These are phyloP conservation scores for Henckelia pumila DNA, from an alignment of 257 asterid species.

Conservation along the genomic window DNA sequence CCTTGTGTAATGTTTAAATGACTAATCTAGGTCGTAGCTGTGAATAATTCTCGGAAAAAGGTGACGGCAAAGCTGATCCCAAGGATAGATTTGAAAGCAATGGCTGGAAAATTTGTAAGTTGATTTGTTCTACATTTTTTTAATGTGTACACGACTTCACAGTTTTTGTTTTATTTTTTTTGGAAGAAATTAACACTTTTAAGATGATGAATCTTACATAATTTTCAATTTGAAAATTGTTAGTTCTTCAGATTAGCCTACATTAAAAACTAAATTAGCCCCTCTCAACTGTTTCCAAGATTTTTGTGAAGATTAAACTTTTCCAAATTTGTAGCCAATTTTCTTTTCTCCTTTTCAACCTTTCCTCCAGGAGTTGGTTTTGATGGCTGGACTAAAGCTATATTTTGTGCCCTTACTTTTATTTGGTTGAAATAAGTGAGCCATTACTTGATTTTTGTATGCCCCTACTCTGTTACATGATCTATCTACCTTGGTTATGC, in stretches of 20 bases:
- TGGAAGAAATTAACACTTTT: background rate
- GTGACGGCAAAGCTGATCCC: conserved; percentile 86
- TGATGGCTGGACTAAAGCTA: conserved; percentile 1
- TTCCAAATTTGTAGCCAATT: background rate
- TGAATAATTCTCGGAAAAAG: conserved; percentile 62
- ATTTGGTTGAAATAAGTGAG: conserved; percentile 14
- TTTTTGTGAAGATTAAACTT: conserved; percentile 6
- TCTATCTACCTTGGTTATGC: conserved; percentile 22
- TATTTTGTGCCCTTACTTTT: conserved; percentile 4
- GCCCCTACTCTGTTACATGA: background rate
- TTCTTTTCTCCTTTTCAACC: conserved; percentile 1
- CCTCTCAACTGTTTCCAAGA: conserved; percentile 5
- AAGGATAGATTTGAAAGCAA: conserved; percentile 77
- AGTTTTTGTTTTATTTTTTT: background rate
- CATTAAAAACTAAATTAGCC: background rate
- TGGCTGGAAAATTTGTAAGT: conserved; percentile 94
- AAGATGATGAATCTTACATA: background rate
- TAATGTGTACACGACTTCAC: background rate
- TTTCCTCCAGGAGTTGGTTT: conserved; percentile 13
- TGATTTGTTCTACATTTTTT: conserved; percentile 8
- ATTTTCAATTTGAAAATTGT: background rate
- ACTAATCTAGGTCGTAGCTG: conserved; percentile 61
- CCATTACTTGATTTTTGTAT: background rate
- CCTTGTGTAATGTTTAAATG: conserved; percentile 23
- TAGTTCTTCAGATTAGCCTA: background rate